A percentile compares a stretch with the other conserved stretches of the same genome.
These are phyloP conservation scores for Yamadazyma diospyri DNA, from an alignment of 1,139 yeast species.

Conservation along the genomic window DNA sequence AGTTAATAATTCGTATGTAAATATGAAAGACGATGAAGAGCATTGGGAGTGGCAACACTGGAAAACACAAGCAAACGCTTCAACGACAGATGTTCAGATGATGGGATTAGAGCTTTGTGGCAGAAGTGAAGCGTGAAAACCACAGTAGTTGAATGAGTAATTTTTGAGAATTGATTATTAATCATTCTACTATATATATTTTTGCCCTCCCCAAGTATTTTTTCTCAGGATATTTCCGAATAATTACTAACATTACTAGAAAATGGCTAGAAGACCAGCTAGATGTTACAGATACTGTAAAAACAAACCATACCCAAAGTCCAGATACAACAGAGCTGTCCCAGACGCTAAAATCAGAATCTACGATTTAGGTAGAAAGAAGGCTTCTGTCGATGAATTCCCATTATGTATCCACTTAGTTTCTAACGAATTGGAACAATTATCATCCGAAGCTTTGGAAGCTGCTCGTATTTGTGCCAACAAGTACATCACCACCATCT, in stretches of 20 bases:
- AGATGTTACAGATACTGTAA: constrained; percentile 99
- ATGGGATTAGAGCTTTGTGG: too few species aligned
- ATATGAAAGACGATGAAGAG: not conserved
- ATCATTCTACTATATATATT: not conserved
- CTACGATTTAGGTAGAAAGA: constrained; percentile 99
- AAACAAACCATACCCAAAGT: constrained; percentile 99
- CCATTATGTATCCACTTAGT: constrained; percentile 99
- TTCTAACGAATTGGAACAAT: constrained; percentile 98
- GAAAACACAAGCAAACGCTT: not conserved
- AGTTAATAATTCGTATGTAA: constrained; percentile 5
- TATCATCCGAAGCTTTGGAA: constrained; percentile 99
- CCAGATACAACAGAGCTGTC: constrained; percentile 99
- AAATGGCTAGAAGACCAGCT: constrained; percentile 99
- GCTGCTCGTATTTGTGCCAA: constrained; percentile 99
- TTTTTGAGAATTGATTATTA: constrained; percentile 1
- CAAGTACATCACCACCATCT: constrained; percentile 96
- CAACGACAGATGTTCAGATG: too few species aligned
- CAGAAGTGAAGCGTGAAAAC: too few species aligned
- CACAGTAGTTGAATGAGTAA: too few species aligned
- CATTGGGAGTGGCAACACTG: not conserved
- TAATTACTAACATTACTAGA: constrained; percentile 39
- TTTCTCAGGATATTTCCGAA: not conserved
- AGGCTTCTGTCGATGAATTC: constrained; percentile 99
- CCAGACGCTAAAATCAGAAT: constrained; percentile 99
- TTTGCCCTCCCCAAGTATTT: constrained; percentile 1